Percentiles rank a stretch among this genome's conserved stretches.
These are phyloP conservation scores for Alternaria rosae DNA, from an alignment of 2,329 filamentous ascomycete genomes.

Conservation along the genomic window DNA sequence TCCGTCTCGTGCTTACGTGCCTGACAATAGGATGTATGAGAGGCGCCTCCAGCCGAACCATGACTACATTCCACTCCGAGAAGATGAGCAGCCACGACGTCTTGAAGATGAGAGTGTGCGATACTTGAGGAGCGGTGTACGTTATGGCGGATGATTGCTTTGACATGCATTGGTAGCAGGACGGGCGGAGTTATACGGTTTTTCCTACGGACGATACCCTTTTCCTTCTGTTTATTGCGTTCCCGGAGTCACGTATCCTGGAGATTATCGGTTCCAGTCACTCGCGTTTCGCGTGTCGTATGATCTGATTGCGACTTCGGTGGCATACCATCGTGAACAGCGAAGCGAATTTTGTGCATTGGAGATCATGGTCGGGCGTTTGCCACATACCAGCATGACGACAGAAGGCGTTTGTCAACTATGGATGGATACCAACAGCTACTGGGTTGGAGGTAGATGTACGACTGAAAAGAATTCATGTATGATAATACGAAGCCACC, in stretches of 20 bases:
- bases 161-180: constrained; percentile 12
- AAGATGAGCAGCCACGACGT: constrained; percentile 13
- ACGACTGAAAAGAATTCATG: neutral
- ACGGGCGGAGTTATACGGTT: constrained; percentile 20
- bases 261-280: constrained; percentile 6
- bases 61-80: constrained; percentile 20
- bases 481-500: neutral
- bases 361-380: neutral
- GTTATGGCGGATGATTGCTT: constrained; percentile 24
- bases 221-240: constrained; percentile 25
- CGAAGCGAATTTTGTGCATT: neutral
- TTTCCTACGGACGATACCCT: constrained; percentile 36
- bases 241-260: constrained; percentile 12
- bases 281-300: neutral
- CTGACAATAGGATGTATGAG: constrained; percentile 21
- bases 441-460: neutral
- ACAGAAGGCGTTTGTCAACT: neutral
- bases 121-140: constrained; percentile 21
- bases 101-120: constrained; percentile 14
- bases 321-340: constrained; percentile 1
- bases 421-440: neutral
- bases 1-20: constrained; percentile 19
- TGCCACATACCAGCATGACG: neutral
- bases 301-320: neutral
- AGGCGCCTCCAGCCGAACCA: constrained; percentile 17